Evolutionary conservation across 352 stramenopile species (phyloP), one percentile per base, ranked within the genome.

Genomic region (Globisporangium lucens): DNA sequence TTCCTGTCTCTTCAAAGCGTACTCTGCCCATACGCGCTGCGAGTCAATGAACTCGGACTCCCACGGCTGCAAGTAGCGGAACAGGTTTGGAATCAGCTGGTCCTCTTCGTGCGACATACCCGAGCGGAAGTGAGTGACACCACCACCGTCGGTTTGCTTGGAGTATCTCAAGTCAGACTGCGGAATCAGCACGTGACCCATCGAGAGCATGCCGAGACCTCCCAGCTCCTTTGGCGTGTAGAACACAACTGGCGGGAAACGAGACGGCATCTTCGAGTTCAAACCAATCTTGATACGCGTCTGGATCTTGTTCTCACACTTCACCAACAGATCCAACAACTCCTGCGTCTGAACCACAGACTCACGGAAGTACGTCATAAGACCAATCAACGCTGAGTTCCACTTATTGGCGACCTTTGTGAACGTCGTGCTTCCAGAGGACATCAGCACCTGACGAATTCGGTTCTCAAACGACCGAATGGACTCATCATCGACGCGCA

Each of bases 291-390:
- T 99, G 79, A 99, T 99, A 78, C 98, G 89, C 56, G 97, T 99
- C 77, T 99, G 98, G 70, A 99, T 99, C 84, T 99, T 99, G 82
- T 99, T 99, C 73, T 99, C 98, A 74, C 98, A 99, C 80, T 99
- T 99, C 36, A 99, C 98, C 8, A 99, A 82, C 43, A 99, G 75
- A 78, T 99, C 98, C 51, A 99, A 83, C n/a, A 99, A 82, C 75
- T 99, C 97, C 79, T 99, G 97, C 4, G 98, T 99, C 75, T 99
- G 98, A 20, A 99, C 89, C 9, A 99, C 98, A 51, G 97, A 98
- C 78, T 99, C 98, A 35, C 98, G 93, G 76, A 98, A 99, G 77
- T 99, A 99, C 24, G 97, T 99, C 97, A 99, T 99, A 35, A 99
- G 83, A 57, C 94, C 77, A 73, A 98, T 96, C 78, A 98, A 83